Conservation (phyloP, 805 yeast genomes). For the Spathaspora sp. region DNA sequence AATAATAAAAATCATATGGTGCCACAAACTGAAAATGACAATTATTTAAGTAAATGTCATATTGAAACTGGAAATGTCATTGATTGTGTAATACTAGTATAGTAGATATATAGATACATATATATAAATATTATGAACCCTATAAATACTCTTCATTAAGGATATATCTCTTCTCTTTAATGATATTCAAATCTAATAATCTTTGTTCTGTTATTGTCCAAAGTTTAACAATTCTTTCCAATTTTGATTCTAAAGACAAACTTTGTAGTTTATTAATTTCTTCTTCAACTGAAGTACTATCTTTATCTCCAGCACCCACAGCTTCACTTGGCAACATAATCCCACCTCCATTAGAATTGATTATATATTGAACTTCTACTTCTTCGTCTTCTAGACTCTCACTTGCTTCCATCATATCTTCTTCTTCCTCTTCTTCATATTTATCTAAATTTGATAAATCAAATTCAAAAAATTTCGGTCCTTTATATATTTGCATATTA, state of each 20-base stretch:
- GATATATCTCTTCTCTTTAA: constrained; percentile 19
- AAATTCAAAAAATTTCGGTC: constrained; percentile 19
- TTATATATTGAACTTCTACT: constrained; percentile 7
- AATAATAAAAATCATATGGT: constrained; percentile 27
- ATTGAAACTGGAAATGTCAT: constrained; percentile 43
- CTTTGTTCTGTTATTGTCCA: constrained; percentile 66
- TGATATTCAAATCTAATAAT: constrained; percentile 32
- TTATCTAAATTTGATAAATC: constrained; percentile 12
- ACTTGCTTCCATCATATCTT: constrained; percentile 7
- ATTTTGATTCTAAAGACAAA: constrained; percentile 32
- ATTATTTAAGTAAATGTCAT: constrained; percentile 32
- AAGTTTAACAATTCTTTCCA: constrained; percentile 54
- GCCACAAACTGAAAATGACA: constrained; percentile 13
- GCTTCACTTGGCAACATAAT: not conserved
- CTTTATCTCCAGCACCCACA: constrained; percentile 2
- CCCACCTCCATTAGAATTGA: constrained; percentile 3
- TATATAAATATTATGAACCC: not conserved
- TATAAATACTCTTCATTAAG: constrained; percentile 16
- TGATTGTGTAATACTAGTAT: constrained; percentile 21
- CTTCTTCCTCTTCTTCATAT: constrained; percentile 6
- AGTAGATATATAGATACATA: not conserved
- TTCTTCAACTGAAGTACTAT: constrained; percentile 12
- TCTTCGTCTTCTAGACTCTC: constrained; percentile 3
- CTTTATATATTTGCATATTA: constrained; percentile 13
- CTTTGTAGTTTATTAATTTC: constrained; percentile 18